Evolutionary conservation across 345 rosid species (phyloP).

Genomic region (Brassica juncea): DNA sequence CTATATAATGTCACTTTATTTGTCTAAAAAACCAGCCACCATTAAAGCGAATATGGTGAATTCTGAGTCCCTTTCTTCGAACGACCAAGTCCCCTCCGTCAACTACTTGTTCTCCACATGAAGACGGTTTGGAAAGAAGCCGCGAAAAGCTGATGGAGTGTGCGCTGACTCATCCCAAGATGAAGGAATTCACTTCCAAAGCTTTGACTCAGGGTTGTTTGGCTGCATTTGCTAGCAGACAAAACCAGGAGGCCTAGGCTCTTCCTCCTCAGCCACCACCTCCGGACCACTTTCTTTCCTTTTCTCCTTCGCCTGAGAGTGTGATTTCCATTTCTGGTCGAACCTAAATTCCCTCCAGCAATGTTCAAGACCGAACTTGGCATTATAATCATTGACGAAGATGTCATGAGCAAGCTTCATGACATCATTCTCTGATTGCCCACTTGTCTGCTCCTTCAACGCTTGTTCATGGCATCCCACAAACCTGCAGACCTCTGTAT

Average conservation of each 20-base stretch:
- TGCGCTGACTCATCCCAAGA: neutral
- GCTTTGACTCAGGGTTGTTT: neutral
- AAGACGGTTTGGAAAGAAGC: neutral
- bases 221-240: too few relatives aligned
- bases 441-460: neutral
- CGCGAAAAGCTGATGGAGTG: neutral
- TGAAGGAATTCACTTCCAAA: neutral
- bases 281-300: too few relatives aligned
- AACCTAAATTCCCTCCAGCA: neutral
- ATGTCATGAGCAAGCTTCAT: neutral
- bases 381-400: neutral
- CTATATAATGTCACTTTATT: neutral
- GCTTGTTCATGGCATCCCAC: neutral
- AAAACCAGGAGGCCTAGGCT: too few relatives aligned
- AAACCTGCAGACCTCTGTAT: neutral
- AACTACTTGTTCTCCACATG: neutral
- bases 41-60: neutral
- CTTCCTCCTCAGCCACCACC: too few relatives aligned
- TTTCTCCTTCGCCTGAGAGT: too few relatives aligned
- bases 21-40: neutral
- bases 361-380: neutral
- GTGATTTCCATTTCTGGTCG: neutral
- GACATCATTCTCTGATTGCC: neutral
- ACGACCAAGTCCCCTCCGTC: neutral
- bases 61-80: neutral